phyloP scores from a whole-genome alignment of 441 rosid species.

The Adansonia grandidieri region DNA sequence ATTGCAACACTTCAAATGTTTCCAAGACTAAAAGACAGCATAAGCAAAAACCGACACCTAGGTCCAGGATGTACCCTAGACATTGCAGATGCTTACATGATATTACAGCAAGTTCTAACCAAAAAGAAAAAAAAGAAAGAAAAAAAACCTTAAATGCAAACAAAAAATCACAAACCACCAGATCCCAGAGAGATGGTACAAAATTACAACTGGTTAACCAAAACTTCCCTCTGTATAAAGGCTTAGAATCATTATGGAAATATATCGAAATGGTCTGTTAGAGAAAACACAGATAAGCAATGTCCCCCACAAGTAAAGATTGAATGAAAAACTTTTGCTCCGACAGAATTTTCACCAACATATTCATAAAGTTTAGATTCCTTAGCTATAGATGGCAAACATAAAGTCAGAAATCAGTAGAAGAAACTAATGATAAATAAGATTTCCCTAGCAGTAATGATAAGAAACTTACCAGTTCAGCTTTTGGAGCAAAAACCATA shows the following conservation, averaged over 20 bases:
- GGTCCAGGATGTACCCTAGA: background rate
- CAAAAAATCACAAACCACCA: background rate
- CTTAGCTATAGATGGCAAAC: background rate
- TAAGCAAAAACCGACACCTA: background rate
- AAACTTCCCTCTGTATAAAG: background rate
- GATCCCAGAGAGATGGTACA: background rate
- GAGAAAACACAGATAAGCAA: background rate
- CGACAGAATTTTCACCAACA: background rate
- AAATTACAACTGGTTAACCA: constrained; percentile 1
- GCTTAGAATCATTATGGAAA: background rate
- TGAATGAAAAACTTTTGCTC: constrained; percentile 8
- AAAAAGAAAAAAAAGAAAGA: background rate
- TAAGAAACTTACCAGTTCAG: constrained; percentile 58
- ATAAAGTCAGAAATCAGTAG: background rate
- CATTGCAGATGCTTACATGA: background rate
- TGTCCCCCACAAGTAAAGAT: background rate
- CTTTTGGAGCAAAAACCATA: constrained; percentile 90
- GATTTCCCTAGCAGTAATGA: constrained; percentile 2
- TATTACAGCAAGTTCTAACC: background rate
- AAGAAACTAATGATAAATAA: background rate
- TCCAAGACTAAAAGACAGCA: constrained; percentile 16
- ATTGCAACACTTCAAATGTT: background rate
- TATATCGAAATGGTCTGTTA: background rate
- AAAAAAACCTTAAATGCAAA: background rate
- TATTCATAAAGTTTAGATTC: background rate